Evolutionary conservation across 192 early-diverging fungal genomes (phyloP), one percentile per base, ranked within the genome.

Genomic region (Podila horticola): DNA sequence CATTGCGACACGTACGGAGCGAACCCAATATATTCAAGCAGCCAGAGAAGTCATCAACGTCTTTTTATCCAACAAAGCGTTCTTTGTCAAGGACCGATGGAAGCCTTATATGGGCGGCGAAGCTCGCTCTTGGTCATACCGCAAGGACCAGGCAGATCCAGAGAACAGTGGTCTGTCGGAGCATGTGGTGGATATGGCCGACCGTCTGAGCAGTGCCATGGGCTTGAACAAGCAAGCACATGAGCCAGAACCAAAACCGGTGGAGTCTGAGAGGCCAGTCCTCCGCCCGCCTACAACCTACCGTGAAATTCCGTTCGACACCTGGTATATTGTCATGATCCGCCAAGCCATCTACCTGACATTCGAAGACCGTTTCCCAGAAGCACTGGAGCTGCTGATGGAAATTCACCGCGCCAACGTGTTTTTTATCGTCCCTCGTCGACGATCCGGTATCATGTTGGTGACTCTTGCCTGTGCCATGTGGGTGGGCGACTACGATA

Each of bases 121-220:
- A 48, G 24, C 71, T 20, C 64, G 77, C 4, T 45, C 74, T 36
- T 74, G 83, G 72, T 61, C 66, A n/a, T 68, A 49, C 31, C 36
- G 72, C 33, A 51, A 66, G 7, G n/a, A 72, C 33, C 58, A 67
- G n/a, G 69, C 59, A 1, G 72, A 69, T 63, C 52, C 55, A 19
- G 84, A 85, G 48, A 64, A 45, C 41, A 45, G 64, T 28, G 81
- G 65, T 36, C 41, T 85, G 11, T 79, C 76, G 1, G 84, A 81
- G 50, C 75, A 82, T 15, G 84, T 71, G 24, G 66, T 57, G 7
- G 74, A 72, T 2, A 85, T 85, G 84, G 60, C 81, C 12, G 82
- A 83, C 20, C 67, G 84, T 38, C n/a, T 85, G 24, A 71, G 73
- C 34, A 61, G 61, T 24, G 62, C 67, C 13, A 83, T 85, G 73